Evolutionary conservation across 2,329 filamentous ascomycete species (phyloP).

Genomic region (Colletotrichum cereale): DNA sequence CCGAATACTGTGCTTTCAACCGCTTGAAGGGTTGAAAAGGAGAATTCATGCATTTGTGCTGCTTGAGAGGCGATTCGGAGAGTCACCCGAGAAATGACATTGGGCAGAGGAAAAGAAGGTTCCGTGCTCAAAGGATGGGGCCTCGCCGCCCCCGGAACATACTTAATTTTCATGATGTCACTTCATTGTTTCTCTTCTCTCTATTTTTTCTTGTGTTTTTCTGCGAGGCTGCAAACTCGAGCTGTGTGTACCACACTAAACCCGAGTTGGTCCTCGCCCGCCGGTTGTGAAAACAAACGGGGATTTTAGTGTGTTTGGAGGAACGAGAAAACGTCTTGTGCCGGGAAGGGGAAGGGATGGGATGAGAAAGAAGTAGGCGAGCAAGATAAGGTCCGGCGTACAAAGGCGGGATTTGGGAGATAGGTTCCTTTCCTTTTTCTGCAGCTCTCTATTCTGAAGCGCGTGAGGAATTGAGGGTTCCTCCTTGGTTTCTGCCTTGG

Average conservation of each 20-base stretch:
- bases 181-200: conserved; percentile 26
- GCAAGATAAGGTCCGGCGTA: conserved; percentile 28
- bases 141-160: conserved; percentile 37
- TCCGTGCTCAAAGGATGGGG: conserved; percentile 28
- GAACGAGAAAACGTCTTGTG: conserved; percentile 19
- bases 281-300: conserved; percentile 8
- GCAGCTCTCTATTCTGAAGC: conserved; percentile 12
- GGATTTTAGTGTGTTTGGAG: not conserved
- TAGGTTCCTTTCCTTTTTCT: conserved; percentile 26
- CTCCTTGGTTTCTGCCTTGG: conserved; percentile 37
- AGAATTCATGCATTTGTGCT: conserved; percentile 15
- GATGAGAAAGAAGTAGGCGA: not conserved
- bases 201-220: conserved; percentile 2
- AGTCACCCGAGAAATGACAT: conserved; percentile 23
- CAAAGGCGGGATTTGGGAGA: conserved; percentile 29
- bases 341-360: conserved; percentile 21
- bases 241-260: not conserved
- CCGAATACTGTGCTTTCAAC: conserved; percentile 24
- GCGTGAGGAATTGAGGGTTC: conserved; percentile 20
- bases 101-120: conserved; percentile 31
- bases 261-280: conserved; percentile 3
- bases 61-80: conserved; percentile 18
- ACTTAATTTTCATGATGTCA: conserved; percentile 41
- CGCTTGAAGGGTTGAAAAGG: conserved; percentile 25
- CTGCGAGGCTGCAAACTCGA: conserved; percentile 20